Evolutionary conservation across 805 yeast species (phyloP), one percentile per base, ranked within the genome.

Genomic region (Hagleromyces aurorensis): DNA sequence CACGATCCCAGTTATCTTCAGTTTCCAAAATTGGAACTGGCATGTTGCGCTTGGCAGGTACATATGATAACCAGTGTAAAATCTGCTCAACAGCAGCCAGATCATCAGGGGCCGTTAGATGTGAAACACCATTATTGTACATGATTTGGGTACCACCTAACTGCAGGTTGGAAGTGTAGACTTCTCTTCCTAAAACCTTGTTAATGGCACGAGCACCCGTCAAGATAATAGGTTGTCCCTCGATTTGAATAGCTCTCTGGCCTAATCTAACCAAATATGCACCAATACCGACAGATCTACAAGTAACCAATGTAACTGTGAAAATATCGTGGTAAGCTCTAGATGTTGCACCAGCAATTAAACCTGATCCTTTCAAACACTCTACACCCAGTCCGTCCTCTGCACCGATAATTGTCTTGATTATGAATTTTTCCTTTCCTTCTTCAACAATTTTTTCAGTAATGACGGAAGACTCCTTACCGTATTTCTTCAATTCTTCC

Each of bases 201-300:
- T 91, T 91, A 59, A 91, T 85, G 35, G 98, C 96, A 30, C 96
- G 96, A 34, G 98, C 98, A 72, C 99, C 99, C 33, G 99, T 91
- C 54, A 91, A 77, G 46, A 91, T 89, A 48, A 91, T 85, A 33
- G 99, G 98, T 64, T 91, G 97, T 23, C 98, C 98, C 61, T 91
- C 96, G 49, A 91, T 82, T 67, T 91, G 99, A 50, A 91, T 87
- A 23, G 97, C 94, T 70, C 99, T 81, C 70, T 91, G 97, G 52
- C 99, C 99, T 45, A 91, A 72, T 64, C 99, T 81, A 23, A 91
- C 98, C 57, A 91, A 70, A 57, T 91, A 91, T 25, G 99, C 99
- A 69, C 99, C 99, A 59, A 91, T 91, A 78, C 99, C 99, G 51
- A 91, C 99, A 30, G 97, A 87, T 71, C 99, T 79, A 67, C 97